These are phyloP conservation scores for Boletus sp. DNA, from an alignment of 768 basidiomycete genomes.

Conservation along the genomic window DNA sequence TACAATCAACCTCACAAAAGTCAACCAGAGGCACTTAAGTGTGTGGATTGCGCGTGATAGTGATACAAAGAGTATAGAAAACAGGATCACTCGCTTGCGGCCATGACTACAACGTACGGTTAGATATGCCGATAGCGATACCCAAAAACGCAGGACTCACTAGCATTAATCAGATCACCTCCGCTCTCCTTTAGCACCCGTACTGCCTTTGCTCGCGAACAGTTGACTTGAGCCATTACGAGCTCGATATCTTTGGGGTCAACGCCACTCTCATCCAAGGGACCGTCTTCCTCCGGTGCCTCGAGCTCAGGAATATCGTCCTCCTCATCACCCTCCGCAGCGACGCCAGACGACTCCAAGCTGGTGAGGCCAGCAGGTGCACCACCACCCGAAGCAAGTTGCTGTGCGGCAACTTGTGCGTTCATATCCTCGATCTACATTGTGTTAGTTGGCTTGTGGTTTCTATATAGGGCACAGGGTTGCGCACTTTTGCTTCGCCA, in stretches of 20 bases:
- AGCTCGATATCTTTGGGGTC: conserved; percentile 95
- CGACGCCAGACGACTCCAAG: conserved; percentile 51
- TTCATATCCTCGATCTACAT: conserved; percentile 84
- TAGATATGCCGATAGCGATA: conserved; percentile 9
- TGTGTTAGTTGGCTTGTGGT: not conserved
- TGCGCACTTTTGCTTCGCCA: conserved; percentile 85
- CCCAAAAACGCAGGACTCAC: conserved; percentile 49
- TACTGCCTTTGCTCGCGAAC: conserved; percentile 90
- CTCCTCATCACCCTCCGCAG: conserved; percentile 56
- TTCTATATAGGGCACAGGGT: conserved; percentile 8
- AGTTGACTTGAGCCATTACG: conserved; percentile 86
- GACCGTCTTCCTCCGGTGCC: conserved; percentile 76
- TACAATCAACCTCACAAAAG: not conserved
- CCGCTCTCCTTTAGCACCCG: conserved; percentile 87
- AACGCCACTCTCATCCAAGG: conserved; percentile 82
- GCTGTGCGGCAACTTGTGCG: conserved; percentile 78
- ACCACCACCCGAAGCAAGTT: conserved; percentile 56
- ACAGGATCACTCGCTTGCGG: conserved; percentile 76
- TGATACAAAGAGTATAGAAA: conserved; percentile 33
- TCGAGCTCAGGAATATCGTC: conserved; percentile 86
- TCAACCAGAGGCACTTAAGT: conserved; percentile 13
- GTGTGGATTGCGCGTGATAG: conserved; percentile 24
- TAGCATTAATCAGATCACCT: conserved; percentile 95
- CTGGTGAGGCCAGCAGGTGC: conserved; percentile 41
- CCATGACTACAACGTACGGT: conserved; percentile 66